Evolutionary conservation across 2,329 filamentous ascomycete genomes (phyloP), one percentile per base, ranked within the genome.

Genomic region (Rhexocercosporidium sp.): DNA sequence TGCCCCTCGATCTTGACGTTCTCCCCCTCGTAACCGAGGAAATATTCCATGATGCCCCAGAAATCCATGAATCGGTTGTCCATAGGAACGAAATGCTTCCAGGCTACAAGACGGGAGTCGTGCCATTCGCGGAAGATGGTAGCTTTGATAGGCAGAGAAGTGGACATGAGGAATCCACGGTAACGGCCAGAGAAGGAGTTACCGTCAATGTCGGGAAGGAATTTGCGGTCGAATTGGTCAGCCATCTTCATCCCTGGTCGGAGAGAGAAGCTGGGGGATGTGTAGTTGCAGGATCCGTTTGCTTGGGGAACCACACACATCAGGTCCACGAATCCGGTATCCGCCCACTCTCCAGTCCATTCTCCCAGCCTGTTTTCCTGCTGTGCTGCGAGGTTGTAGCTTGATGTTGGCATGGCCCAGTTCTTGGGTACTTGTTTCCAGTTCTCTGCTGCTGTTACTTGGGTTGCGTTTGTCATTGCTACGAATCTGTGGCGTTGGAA

Each of bases 21-120:
- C 27, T 73, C 68, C 47, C 83, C 85, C 0, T 81, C 80, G 72
- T 90, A 90, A 0, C 90, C 90, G 0, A 92, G 71, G 73, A 94
- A 93, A 75, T 92, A 94, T 72, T 91, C 86, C 85, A 93, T 85
- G 64, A 93, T 89, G 34, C 87, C 89, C 70, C 88, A 93, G 74
- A 91, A 87, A 75, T 94, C 92, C 49, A 86, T 80, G 73, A 90
- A 94, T 0, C 89, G 86, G 74, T 87, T 91, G 75, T 94, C 91
- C 88, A 96, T 91, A 3, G 92, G 92, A 2, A 94, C 89, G 73
- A 93, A 95, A 78, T 96, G 92, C 74, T 89, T 87, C 92, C 92
- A 96, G 0, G 91, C 84, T 1, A 93, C 81, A 1, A 96, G 81
- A 0, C 92, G 84, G 54, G 84, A 85, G 76, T 94, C 92, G 75